These are phyloP conservation scores for Trebouxia sp. DNA, from an alignment of 139 green algal species.

Conservation along the genomic window DNA sequence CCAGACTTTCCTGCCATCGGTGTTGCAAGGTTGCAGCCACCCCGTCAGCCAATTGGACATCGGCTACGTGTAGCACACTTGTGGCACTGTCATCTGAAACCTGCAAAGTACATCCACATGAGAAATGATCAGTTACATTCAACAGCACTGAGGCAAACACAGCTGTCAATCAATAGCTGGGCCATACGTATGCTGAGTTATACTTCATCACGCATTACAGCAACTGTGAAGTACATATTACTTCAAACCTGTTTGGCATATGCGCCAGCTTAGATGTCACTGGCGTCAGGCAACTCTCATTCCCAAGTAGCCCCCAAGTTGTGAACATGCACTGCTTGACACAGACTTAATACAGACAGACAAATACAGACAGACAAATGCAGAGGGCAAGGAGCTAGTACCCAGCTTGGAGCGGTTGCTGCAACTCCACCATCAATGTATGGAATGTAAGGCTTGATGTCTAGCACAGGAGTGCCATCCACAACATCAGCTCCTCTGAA, in stretches of 20 bases:
- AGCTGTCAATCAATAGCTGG: too few relatives aligned
- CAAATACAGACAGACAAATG: neutral
- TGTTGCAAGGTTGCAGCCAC: neutral
- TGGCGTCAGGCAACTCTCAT: too few relatives aligned
- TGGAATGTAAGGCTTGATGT: constrained; percentile 93
- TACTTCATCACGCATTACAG: too few relatives aligned
- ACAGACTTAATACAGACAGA: neutral
- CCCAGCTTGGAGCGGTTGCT: constrained; percentile 80
- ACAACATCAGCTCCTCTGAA: constrained; percentile 87
- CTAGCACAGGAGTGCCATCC: constrained; percentile 87
- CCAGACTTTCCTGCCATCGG: constrained; percentile 7
- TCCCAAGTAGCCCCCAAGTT: too few relatives aligned
- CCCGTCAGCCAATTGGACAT: constrained; percentile 2
- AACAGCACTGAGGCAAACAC: neutral
- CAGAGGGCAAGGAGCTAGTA: constrained; percentile 34
- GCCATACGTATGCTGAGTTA: too few relatives aligned
- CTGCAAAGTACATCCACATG: neutral
- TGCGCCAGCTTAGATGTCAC: too few relatives aligned
- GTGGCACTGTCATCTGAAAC: neutral
- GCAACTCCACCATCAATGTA: constrained; percentile 77
- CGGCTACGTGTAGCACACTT: constrained; percentile 10
- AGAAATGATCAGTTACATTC: neutral
- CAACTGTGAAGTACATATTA: too few relatives aligned
- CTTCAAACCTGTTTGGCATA: too few relatives aligned
- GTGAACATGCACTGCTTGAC: too few relatives aligned